A percentile compares a stretch with the other conserved stretches of the same genome.
Evolutionary conservation across 2,329 filamentous ascomycete species (phyloP).

Genomic region (Paradendryphiella salina): DNA sequence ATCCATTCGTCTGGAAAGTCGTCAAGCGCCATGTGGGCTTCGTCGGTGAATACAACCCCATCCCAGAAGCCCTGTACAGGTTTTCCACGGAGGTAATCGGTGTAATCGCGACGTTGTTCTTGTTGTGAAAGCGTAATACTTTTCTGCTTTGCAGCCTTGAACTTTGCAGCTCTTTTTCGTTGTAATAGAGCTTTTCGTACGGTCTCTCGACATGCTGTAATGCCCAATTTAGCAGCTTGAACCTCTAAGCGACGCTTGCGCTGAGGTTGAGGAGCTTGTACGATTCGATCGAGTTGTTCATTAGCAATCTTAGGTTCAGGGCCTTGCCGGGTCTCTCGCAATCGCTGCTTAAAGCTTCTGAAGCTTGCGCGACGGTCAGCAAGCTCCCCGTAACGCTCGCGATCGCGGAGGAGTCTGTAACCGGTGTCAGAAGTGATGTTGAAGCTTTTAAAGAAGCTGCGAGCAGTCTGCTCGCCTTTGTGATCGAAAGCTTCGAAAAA

Average conservation of each 20-base stretch:
- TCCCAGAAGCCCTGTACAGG: background rate
- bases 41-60: background rate
- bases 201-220: too few relatives aligned
- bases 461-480: too few relatives aligned
- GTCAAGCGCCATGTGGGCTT: background rate
- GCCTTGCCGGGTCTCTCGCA: background rate
- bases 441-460: background rate
- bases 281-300: too few relatives aligned
- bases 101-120: background rate
- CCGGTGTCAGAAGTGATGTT: background rate
- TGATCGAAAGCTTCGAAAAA: too few relatives aligned
- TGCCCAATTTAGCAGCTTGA: too few relatives aligned
- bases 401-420: background rate
- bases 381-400: background rate
- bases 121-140: background rate
- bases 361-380: background rate
- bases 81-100: background rate
- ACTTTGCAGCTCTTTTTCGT: background rate
- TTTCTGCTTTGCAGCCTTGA: background rate
- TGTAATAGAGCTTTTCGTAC: too few relatives aligned
- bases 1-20: background rate
- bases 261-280: too few relatives aligned
- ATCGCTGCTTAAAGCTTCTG: background rate
- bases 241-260: too few relatives aligned
- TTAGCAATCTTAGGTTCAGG: background rate